Evolutionary conservation across 331 rosid genomes (phyloP), one percentile per base, ranked within the genome.

Genomic region (Acacia concinna): DNA sequence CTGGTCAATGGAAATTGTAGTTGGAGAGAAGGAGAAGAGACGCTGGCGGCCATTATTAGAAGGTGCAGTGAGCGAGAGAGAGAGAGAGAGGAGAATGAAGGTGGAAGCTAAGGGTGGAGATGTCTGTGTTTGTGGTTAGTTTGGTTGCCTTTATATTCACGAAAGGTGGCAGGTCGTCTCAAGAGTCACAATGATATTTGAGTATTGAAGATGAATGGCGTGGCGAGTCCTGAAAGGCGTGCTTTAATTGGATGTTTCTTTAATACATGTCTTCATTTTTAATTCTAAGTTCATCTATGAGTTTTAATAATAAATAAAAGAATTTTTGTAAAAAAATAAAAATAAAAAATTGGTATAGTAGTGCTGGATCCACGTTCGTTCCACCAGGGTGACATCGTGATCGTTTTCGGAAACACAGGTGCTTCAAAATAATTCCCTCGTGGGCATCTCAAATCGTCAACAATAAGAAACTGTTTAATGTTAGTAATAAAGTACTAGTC

Each of bases 151-250:
- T 17, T 14, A 37, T 62, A 81, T 87, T 65, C 79, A 83, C 81
- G 73, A 46, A 21, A 38, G 30, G 34, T 21, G 52, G 52, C 11
- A 67, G 25, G n/a, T n/a, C n/a, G n/a, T n/a, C 47, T 23, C 0
- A 8, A 2, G 6, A 5, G 12, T 65, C 27, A 65, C 8, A 4
- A 38, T 21, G 8, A 1, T 3, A 8, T 34, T 34, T 1, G 71
- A 35, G 0, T 3, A 37, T 5, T 1, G 31, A 9, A 3, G 30
- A 18, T 5, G 1, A 6, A 15, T 2, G 15, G 27, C n/a, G n/a
- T n/a, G 43, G 43, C 25, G n/a, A 57, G 66, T 81, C 87, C 86
- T 81, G 81, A 5, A 77, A 77, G 47, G 90, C 43, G 87, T 85
- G 91, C 83, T 35, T 38, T 30, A 70, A 12, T 68, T n/a, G 23